Percentiles rank a stretch among this genome's conserved stretches.
These are phyloP conservation scores for Tulasnella sp. DNA, from an alignment of 768 basidiomycete genomes.

Conservation along the genomic window DNA sequence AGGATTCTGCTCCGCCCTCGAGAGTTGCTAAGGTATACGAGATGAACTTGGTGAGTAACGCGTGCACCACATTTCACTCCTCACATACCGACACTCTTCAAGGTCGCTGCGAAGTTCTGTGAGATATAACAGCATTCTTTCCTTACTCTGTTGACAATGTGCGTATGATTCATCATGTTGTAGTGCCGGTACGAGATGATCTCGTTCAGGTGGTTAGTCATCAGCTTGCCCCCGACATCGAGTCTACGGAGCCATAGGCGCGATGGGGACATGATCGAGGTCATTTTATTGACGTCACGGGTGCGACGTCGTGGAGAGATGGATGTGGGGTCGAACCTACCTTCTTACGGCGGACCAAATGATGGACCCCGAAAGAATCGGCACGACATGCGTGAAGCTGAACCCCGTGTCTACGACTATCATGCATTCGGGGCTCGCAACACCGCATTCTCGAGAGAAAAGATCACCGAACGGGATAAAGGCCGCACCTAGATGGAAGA, in stretches of 20 bases:
- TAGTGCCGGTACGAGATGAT: constrained; percentile 90
- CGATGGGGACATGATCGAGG: constrained; percentile 13
- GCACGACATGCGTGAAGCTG: constrained; percentile 88
- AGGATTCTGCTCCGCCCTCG: constrained; percentile 56
- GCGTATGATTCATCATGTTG: constrained; percentile 97
- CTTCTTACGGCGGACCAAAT: constrained; percentile 75
- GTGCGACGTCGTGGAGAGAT: constrained; percentile 13
- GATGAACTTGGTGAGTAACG: not conserved
- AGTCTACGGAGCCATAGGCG: constrained; percentile 39
- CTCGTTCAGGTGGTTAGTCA: constrained; percentile 93
- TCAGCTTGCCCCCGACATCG: constrained; percentile 88
- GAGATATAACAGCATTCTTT: constrained; percentile 86
- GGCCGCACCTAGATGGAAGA: constrained; percentile 49
- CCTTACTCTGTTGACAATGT: constrained; percentile 87
- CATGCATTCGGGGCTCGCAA: constrained; percentile 57
- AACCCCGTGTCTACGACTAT: constrained; percentile 85
- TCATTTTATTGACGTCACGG: constrained; percentile 11
- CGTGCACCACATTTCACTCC: not conserved
- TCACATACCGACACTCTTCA: constrained; percentile 63
- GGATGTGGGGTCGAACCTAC: constrained; percentile 29
- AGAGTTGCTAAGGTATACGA: constrained; percentile 31
- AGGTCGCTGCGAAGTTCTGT: constrained; percentile 54
- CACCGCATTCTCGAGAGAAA: constrained; percentile 37
- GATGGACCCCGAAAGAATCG: constrained; percentile 61
- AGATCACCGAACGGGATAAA: constrained; percentile 62